Base-by-base conservation (phyloP, 2,329 filamentous ascomycete genomes). In the Blumeria graminis region DNA sequence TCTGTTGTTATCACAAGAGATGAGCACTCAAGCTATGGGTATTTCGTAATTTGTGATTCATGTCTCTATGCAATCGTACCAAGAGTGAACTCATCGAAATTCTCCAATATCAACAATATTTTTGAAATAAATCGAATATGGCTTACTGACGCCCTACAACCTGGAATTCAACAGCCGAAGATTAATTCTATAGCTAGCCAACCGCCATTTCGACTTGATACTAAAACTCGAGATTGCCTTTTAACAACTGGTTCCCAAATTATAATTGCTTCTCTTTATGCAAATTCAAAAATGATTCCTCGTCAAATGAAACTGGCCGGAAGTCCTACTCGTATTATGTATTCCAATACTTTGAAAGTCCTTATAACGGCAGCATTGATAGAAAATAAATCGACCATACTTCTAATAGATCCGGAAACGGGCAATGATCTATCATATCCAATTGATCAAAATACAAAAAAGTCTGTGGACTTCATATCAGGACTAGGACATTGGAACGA, bases 401-500 rank as follows among this genome's bases (percentile, higher is more conserved):
- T 71, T 28, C 81, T 82, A 57, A 65, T 82, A 34, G 75, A 81
- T 57, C 71, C 74, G 0, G 71, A 74, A 7, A 76, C 74, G 0
- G 79, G 78, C 1, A 62, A 66, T 5, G 70, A 76, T 56, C 63
- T 81, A 0, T 77, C 76, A 0, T 61, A 63, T 11, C 69, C 77
- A 0, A 63, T 66, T 1, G 70, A 74, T 56, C 57, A 61, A 43
- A 72, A 68, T 43, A 67, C 69, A 2, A 69, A 68, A 14, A 66
- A 69, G 3, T 64, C 68, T 0, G 65, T 71, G 0, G 68, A 73
- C 0, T 76, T 74, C 57, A 74, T 81, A 34, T 72, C 71, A 14
- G 74, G 75, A 3, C 69, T 87, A 14, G 76, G 76, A 1, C 72
- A 76, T 48, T 60, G 67, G 0, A 75, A 75, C 0, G 80, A 84